A percentile compares a stretch with the other conserved stretches of the same genome.
phyloP scores from a whole-genome alignment of 495 filamentous ascomycete genomes.

The Thermothielavioides terrestris region DNA sequence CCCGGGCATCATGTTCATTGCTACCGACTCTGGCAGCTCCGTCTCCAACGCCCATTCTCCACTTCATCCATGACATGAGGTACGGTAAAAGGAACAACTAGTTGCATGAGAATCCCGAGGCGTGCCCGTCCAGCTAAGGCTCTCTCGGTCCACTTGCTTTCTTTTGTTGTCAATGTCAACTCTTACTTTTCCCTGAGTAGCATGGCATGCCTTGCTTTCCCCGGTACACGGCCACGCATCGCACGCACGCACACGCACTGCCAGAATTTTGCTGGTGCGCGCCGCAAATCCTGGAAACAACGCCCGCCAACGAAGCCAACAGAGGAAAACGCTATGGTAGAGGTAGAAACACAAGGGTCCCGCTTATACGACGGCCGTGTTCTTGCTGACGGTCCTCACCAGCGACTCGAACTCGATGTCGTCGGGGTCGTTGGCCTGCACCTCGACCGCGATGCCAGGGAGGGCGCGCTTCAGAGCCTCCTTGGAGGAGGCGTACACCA shows the following conservation, averaged over 20 bases:
- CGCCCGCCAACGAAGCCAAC: constrained; percentile 3
- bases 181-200: background rate
- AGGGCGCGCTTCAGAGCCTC: constrained; percentile 83
- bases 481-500: constrained; percentile 96
- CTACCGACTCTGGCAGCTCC: background rate
- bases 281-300: constrained; percentile 2
- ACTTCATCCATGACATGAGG: background rate
- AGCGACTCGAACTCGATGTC: constrained; percentile 82
- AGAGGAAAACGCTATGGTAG: too few relatives aligned
- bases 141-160: background rate
- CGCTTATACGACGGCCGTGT: constrained; percentile 34
- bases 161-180: background rate
- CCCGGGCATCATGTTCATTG: too few relatives aligned
- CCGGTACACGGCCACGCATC: background rate
- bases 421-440: constrained; percentile 87
- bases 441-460: constrained; percentile 65
- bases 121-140: background rate
- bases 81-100: background rate
- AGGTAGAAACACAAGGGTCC: background rate
- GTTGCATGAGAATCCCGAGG: background rate
- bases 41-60: background rate
- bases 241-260: background rate
- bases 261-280: too few relatives aligned
- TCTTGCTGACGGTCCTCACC: constrained; percentile 73
- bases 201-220: background rate